phyloP scores from a whole-genome alignment of 2,329 filamentous ascomycete genomes.

The Diaporthe longicolla region DNA sequence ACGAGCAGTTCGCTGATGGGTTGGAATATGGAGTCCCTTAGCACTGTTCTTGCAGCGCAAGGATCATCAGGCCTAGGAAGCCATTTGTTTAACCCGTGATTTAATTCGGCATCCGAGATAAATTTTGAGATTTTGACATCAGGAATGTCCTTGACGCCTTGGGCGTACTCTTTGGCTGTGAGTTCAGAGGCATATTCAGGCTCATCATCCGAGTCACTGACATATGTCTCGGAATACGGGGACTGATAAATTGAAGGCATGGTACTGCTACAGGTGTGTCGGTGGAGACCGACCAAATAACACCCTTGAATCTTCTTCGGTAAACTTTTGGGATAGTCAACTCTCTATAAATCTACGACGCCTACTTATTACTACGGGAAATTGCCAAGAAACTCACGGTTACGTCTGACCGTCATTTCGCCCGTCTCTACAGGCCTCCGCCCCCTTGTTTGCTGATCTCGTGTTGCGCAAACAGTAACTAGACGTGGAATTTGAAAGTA shows the following conservation, averaged over 20 bases:
- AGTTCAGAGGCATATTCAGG: conserved; percentile 2
- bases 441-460: neutral
- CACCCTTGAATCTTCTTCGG: too few relatives aligned
- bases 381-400: neutral
- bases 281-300: accelerated
- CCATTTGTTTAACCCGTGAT: conserved; percentile 8
- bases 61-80: neutral
- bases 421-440: neutral
- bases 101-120: neutral
- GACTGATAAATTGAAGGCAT: neutral
- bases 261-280: too few relatives aligned
- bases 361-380: accelerated
- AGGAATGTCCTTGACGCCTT: neutral
- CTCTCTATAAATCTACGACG: neutral
- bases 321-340: too few relatives aligned
- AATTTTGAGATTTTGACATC: neutral
- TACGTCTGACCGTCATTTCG: neutral
- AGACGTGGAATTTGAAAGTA: too few relatives aligned
- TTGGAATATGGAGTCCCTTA: neutral
- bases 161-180: conserved; percentile 19
- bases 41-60: neutral
- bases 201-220: neutral
- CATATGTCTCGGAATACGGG: neutral
- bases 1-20: conserved; percentile 5
- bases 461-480: too few relatives aligned